Evolutionary conservation across 148 eudicot species (phyloP).

Genomic region (Selenicereus undatus): DNA sequence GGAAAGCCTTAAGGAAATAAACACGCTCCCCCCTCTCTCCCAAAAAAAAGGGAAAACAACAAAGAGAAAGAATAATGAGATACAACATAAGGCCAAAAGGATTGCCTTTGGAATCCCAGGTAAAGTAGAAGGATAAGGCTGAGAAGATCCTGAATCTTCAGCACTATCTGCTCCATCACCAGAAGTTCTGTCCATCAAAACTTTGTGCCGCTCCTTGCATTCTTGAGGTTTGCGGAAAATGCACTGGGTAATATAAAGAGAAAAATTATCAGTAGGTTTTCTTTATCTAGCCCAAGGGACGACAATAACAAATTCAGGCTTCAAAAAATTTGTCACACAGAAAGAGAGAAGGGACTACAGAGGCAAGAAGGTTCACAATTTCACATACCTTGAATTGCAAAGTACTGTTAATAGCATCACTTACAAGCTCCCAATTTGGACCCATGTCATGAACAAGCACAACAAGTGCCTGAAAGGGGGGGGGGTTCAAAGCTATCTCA

Average conservation of each 20-base stretch:
- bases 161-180: conserved; percentile 97
- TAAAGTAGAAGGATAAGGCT: conserved; percentile 82
- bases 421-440: conserved; percentile 95
- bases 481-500: not conserved
- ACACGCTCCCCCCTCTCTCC: not conserved
- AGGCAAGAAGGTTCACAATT: conserved; percentile 3
- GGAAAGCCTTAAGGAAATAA: not conserved
- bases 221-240: conserved; percentile 79
- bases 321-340: not conserved
- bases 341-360: not conserved
- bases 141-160: conserved; percentile 93
- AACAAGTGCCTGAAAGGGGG: conserved; percentile 70
- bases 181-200: conserved; percentile 64
- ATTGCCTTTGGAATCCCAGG: conserved; percentile 97
- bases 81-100: not conserved
- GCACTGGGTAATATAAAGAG: conserved; percentile 42
- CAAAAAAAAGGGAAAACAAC: not conserved
- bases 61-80: not conserved
- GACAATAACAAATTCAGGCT: not conserved
- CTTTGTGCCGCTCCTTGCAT: conserved; percentile 80
- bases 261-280: conserved; percentile 3
- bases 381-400: conserved; percentile 79
- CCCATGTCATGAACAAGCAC: conserved; percentile 98
- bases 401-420: conserved; percentile 84
- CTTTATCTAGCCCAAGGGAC: not conserved